These are phyloP conservation scores for Catharanthus roseus DNA, from an alignment of 257 asterid genomes.

Conservation along the genomic window DNA sequence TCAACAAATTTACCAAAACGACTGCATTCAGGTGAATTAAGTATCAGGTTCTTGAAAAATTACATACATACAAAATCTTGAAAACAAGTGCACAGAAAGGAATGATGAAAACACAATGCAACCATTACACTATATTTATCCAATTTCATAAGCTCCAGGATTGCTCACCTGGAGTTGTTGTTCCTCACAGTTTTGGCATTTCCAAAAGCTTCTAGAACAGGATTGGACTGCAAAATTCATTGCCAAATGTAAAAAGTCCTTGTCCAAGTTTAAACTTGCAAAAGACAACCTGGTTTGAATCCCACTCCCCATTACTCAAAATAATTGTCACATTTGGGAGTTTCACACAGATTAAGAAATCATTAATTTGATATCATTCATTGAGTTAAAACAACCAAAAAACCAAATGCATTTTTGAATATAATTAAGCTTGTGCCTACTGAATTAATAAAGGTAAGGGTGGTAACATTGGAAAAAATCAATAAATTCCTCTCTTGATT, in stretches of 20 bases:
- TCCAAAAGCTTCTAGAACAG: slow-evolving; percentile 99
- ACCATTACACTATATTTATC: not conserved
- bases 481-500: no score
- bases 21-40: slow-evolving; percentile 40
- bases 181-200: slow-evolving; percentile 96
- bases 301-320: no score
- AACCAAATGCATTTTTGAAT: no score
- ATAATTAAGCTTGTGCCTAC: no score
- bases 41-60: slow-evolving; percentile 3
- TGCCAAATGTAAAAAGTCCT: slow-evolving; percentile 15
- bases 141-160: slow-evolving; percentile 11
- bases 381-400: no score
- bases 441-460: no score
- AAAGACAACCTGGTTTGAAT: not conserved
- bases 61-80: not conserved
- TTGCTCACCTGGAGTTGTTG: slow-evolving; percentile 85
- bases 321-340: no score
- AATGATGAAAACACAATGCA: not conserved
- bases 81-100: not conserved
- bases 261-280: not conserved
- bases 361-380: no score
- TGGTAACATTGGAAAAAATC: no score
- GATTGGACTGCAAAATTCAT: slow-evolving; percentile 71
- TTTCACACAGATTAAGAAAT: no score
- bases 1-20: slow-evolving; percentile 99